These are phyloP conservation scores for Voacanga thouarsii DNA, from an alignment of 257 asterid species.

Conservation along the genomic window DNA sequence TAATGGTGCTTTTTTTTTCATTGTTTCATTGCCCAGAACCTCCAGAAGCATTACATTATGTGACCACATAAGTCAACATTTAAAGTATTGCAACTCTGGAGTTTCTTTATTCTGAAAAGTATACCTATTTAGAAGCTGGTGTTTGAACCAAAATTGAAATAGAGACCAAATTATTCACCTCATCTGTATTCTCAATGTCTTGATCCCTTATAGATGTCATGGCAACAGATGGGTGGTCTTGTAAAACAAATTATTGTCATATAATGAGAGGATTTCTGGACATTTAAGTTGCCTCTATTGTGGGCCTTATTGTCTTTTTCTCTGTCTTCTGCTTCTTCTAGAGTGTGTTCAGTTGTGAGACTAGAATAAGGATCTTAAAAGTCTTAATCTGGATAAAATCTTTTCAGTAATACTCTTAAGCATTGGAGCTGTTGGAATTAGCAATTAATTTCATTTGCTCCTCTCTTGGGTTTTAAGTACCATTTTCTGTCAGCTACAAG, in stretches of 20 bases:
- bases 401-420: not conserved
- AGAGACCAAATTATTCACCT: not conserved
- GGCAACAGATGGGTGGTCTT: not conserved
- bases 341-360: not conserved
- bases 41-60: not conserved
- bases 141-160: not conserved
- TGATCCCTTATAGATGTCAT: not conserved
- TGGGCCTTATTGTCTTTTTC: not conserved
- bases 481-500: not conserved
- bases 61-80: not conserved
- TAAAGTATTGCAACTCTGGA: not conserved
- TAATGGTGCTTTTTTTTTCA: not conserved
- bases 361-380: not conserved
- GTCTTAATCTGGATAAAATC: not conserved
- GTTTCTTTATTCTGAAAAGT: not conserved
- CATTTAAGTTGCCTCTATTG: not conserved
- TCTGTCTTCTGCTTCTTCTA: not conserved
- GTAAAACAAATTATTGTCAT: too few species aligned
- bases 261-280: not conserved
- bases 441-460: not conserved
- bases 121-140: not conserved
- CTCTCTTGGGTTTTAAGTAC: not conserved
- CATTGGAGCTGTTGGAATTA: not conserved
- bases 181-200: not conserved
- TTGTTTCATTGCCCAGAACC: not conserved